These are phyloP conservation scores for Penicillium rolfsii DNA, from an alignment of 2,329 filamentous ascomycete species.

Conservation along the genomic window DNA sequence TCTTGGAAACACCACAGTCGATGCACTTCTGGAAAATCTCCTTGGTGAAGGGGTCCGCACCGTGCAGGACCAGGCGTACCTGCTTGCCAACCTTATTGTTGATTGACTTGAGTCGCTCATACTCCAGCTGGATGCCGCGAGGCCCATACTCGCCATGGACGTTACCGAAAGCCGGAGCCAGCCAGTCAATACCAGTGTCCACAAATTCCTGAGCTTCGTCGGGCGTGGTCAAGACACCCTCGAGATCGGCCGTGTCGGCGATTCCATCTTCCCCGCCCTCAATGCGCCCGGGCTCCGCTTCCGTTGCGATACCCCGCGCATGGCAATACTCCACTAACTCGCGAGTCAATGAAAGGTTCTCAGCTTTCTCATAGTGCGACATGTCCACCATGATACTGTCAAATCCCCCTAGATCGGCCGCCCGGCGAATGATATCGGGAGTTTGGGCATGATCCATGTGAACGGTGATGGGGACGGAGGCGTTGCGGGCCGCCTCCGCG, in stretches of 20 bases:
- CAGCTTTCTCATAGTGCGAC: conserved; percentile 70
- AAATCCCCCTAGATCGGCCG: conserved; percentile 65
- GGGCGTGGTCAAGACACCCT: conserved; percentile 67
- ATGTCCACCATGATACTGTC: conserved; percentile 80
- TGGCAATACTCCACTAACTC: conserved; percentile 68
- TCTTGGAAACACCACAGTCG: conserved; percentile 57
- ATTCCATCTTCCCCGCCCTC: conserved; percentile 77
- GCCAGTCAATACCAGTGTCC: conserved; percentile 70
- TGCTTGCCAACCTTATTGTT: conserved; percentile 53
- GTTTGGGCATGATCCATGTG: conserved; percentile 70
- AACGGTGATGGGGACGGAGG: conserved; percentile 63
- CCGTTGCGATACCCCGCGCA: conserved; percentile 66
- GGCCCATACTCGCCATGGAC: conserved; percentile 75
- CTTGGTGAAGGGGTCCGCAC: conserved; percentile 60
- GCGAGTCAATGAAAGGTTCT: conserved; percentile 67
- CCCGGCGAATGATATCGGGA: conserved; percentile 63
- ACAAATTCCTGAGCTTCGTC: conserved; percentile 73
- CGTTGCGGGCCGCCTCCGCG: conserved; percentile 59
- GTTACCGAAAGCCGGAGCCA: conserved; percentile 76
- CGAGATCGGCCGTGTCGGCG: conserved; percentile 65
- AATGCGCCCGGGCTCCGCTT: conserved; percentile 72
- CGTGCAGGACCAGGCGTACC: conserved; percentile 61
- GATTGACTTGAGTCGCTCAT: conserved; percentile 56
- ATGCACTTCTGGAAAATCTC: conserved; percentile 61
- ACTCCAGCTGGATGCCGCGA: conserved; percentile 65